Evolutionary conservation across 495 filamentous ascomycete genomes (phyloP).

Genomic region (Neurospora terricola): DNA sequence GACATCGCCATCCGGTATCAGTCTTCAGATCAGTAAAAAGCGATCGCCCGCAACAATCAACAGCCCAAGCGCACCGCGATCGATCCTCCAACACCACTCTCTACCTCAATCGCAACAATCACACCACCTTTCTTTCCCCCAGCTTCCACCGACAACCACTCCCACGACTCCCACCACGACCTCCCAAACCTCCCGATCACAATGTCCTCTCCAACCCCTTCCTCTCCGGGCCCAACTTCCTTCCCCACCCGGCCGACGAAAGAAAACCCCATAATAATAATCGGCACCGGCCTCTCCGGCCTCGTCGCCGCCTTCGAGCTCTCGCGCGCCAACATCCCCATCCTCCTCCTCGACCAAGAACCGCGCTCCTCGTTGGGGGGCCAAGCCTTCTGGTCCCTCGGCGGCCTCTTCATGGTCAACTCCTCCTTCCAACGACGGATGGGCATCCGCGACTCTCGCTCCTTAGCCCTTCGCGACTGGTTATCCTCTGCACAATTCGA

Average conservation of each 20-base stretch:
- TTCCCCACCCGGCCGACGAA: neutral
- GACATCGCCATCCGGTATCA: neutral
- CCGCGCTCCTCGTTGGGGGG: constrained; percentile 36
- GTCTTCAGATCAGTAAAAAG: neutral
- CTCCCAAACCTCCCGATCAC: neutral
- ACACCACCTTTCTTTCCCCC: neutral
- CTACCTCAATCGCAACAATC: neutral
- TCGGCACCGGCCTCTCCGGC: constrained; percentile 41
- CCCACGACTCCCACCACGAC: neutral
- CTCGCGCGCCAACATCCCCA: constrained; percentile 27
- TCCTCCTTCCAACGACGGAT: constrained; percentile 37
- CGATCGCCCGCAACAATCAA: neutral
- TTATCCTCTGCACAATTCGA: constrained; percentile 39
- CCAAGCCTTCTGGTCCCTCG: constrained; percentile 47
- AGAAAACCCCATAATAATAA: constrained; percentile 34
- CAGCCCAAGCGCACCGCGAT: neutral
- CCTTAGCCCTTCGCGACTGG: constrained; percentile 42
- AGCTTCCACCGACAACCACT: neutral
- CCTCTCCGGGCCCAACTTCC: neutral
- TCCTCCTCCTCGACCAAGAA: constrained; percentile 41
- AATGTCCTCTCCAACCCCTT: neutral
- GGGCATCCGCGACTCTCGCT: constrained; percentile 39
- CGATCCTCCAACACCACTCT: neutral
- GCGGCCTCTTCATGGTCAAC: constrained; percentile 42
- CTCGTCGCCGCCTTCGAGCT: constrained; percentile 44